phyloP scores from a whole-genome alignment of 495 filamentous ascomycete species.

The Talaromyces thailandensis region DNA sequence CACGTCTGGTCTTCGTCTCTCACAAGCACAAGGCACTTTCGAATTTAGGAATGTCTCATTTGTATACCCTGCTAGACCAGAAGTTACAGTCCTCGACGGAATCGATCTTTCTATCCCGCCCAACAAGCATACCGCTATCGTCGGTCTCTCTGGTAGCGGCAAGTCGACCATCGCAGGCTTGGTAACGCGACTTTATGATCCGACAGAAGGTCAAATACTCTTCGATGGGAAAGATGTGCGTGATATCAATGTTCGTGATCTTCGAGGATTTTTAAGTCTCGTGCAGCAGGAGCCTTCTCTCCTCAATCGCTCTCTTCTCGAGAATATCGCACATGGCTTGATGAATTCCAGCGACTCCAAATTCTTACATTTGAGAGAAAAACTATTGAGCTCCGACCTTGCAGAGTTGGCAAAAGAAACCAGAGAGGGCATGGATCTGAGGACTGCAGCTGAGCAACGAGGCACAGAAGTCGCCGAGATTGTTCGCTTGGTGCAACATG shows the following conservation, averaged over 20 bases:
- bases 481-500: constrained; percentile 26
- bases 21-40: constrained; percentile 31
- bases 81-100: constrained; percentile 43
- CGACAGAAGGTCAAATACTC: constrained; percentile 31
- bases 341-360: constrained; percentile 44
- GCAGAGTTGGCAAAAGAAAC: constrained; percentile 22
- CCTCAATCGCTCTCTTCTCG: constrained; percentile 54
- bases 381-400: constrained; percentile 21
- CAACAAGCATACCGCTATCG: constrained; percentile 54
- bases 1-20: constrained; percentile 21
- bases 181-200: constrained; percentile 43
- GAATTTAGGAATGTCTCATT: constrained; percentile 48
- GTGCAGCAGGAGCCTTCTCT: constrained; percentile 63
- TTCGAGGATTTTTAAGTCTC: constrained; percentile 48
- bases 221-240: constrained; percentile 46
- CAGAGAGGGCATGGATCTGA: constrained; percentile 24
- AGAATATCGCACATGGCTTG: constrained; percentile 61
- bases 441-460: constrained; percentile 19
- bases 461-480: constrained; percentile 27
- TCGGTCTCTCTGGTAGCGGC: constrained; percentile 63
- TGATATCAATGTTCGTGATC: constrained; percentile 45
- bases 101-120: constrained; percentile 44
- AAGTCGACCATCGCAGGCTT: constrained; percentile 59
- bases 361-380: constrained; percentile 30
- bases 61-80: constrained; percentile 53